Evolutionary conservation across 2,329 filamentous ascomycete species (phyloP).

Genomic region (Clarireedia homoeocarpa): DNA sequence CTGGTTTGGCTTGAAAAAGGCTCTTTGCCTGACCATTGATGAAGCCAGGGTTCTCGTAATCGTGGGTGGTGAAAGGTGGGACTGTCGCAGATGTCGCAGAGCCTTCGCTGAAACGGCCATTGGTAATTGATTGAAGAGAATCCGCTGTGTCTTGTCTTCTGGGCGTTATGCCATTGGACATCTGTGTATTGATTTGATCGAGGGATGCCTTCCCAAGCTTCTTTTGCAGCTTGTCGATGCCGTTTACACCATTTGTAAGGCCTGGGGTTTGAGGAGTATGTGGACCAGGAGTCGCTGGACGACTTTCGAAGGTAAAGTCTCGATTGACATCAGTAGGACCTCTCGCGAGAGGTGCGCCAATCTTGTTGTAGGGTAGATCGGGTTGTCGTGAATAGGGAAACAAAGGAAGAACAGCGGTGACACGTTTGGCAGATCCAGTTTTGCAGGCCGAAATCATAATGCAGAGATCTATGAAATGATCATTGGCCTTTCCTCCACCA

Average conservation of each 20-base stretch:
- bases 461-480: constrained; percentile 91
- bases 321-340: constrained; percentile 44
- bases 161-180: constrained; percentile 31
- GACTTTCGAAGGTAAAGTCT: constrained; percentile 85
- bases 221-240: constrained; percentile 62
- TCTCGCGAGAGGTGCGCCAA: constrained; percentile 78
- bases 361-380: constrained; percentile 94
- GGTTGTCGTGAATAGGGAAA: constrained; percentile 97
- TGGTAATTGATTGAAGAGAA: constrained; percentile 29
- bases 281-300: constrained; percentile 76
- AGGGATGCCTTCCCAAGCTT: constrained; percentile 62
- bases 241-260: constrained; percentile 45
- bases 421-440: constrained; percentile 80
- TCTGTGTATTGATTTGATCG: constrained; percentile 42
- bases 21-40: constrained; percentile 40
- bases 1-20: constrained; percentile 73
- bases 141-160: constrained; percentile 33
- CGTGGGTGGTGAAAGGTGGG: constrained; percentile 49
- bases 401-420: constrained; percentile 88
- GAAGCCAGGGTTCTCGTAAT: constrained; percentile 51
- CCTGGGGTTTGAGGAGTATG: constrained; percentile 59
- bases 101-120: constrained; percentile 21
- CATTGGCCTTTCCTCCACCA: constrained; percentile 86
- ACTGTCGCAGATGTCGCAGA: constrained; percentile 19
- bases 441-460: constrained; percentile 99